Percentiles rank a stretch among this genome's conserved stretches.
These are phyloP conservation scores for Celoporthe dispersa DNA, from an alignment of 2,329 filamentous ascomycete species.

Conservation along the genomic window DNA sequence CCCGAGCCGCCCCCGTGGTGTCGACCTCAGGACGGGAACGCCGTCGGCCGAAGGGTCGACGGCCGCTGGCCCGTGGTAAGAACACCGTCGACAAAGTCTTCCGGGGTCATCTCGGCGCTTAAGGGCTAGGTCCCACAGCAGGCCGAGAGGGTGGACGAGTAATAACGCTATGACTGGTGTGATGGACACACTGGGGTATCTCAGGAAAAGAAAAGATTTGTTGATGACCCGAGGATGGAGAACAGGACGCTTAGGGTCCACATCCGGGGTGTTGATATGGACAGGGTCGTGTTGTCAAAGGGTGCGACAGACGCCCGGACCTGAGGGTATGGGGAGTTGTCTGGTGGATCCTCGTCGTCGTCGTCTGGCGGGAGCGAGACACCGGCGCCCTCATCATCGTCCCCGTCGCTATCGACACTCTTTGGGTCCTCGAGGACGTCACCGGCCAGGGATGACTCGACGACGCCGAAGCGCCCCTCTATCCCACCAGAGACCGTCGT, in stretches of 20 bases:
- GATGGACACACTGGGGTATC: conserved; percentile 89
- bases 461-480: conserved; percentile 57
- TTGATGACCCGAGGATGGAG: conserved; percentile 78
- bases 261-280: conserved; percentile 87
- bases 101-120: conserved; percentile 64
- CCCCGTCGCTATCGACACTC: conserved; percentile 42
- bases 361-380: conserved; percentile 43
- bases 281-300: conserved; percentile 75
- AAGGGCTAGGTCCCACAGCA: conserved; percentile 75
- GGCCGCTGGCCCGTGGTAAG: conserved; percentile 32
- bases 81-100: conserved; percentile 52
- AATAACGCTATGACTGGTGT: conserved; percentile 86
- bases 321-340: conserved; percentile 77
- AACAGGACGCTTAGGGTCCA: conserved; percentile 82
- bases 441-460: conserved; percentile 51
- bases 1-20: conserved; percentile 35
- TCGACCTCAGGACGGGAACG: conserved; percentile 16
- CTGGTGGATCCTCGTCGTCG: conserved; percentile 59
- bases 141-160: conserved; percentile 81
- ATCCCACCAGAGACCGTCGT: conserved; percentile 57
- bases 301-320: conserved; percentile 80
- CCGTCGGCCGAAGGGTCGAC: conserved; percentile 27
- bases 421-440: conserved; percentile 50
- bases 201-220: conserved; percentile 85
- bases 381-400: conserved; percentile 38